phyloP scores from a whole-genome alignment of 257 asterid genomes.

The Ehretia macrophylla region DNA sequence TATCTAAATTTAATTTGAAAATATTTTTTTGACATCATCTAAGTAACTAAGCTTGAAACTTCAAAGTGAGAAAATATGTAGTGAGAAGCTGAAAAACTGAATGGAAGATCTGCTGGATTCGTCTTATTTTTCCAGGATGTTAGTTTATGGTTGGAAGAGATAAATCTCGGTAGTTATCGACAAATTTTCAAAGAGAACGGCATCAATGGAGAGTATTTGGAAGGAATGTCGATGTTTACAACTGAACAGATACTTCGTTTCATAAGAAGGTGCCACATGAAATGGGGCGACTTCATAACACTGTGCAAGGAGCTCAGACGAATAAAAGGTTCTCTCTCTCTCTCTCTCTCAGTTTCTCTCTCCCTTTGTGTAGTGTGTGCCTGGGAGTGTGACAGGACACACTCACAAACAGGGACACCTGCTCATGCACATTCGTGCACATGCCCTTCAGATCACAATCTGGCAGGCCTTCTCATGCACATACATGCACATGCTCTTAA shows the following conservation, averaged over 20 bases:
- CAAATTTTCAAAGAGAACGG: conserved; percentile 87
- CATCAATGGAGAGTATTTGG: conserved; percentile 95
- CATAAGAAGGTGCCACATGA: conserved; percentile 99
- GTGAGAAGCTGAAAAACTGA: background rate
- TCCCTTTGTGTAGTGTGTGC: too few species aligned
- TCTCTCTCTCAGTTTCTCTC: conserved; percentile 1
- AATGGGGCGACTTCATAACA: conserved; percentile 99
- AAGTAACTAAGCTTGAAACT: too few species aligned
- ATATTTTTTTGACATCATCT: too few species aligned
- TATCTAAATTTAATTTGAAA: too few species aligned
- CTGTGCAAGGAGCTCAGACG: conserved; percentile 99
- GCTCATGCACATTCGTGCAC: too few species aligned
- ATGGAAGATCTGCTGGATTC: background rate
- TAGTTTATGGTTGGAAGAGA: conserved; percentile 96
- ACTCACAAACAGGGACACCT: background rate
- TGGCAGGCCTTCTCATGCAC: too few species aligned
- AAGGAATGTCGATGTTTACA: conserved; percentile 97
- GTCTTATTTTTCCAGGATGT: conserved; percentile 63
- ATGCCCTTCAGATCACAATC: too few species aligned
- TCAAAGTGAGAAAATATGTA: too few species aligned
- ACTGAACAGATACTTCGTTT: conserved; percentile 98
- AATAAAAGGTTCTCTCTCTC: conserved; percentile 69
- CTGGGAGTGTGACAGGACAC: too few species aligned
- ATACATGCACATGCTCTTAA: too few species aligned
- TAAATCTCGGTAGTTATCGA: conserved; percentile 90